Evolutionary conservation across 129 eudicot genomes (phyloP).

Genomic region (Flaveria trinervia): DNA sequence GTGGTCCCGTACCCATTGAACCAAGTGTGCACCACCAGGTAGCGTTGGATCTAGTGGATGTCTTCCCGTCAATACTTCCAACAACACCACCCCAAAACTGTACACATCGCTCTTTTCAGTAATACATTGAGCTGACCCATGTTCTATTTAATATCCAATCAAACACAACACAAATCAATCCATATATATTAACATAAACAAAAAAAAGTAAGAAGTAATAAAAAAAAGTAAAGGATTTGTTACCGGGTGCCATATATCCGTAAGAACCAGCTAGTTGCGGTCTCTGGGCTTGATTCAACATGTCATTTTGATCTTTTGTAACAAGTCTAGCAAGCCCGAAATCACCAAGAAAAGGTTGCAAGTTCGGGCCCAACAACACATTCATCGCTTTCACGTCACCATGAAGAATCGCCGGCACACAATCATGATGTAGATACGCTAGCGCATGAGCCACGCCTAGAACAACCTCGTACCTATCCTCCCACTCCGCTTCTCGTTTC

Average conservation of each 20-base stretch:
- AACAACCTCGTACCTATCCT: conserved; percentile 61
- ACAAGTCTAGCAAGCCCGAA: conserved; percentile 90
- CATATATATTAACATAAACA: not conserved
- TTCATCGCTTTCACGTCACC: conserved; percentile 98
- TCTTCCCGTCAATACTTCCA: conserved; percentile 94
- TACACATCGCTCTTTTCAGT: conserved; percentile 98
- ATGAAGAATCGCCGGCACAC: conserved; percentile 84
- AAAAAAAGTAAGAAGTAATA: not conserved
- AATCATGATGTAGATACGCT: conserved; percentile 90
- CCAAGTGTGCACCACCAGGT: conserved; percentile 89
- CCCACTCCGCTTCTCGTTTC: conserved; percentile 91
- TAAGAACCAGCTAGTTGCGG: conserved; percentile 95
- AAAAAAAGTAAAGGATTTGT: not conserved
- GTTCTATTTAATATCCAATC: conserved; percentile 50
- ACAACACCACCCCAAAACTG: conserved; percentile 86
- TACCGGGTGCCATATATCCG: conserved; percentile 99
- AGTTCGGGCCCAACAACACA: conserved; percentile 65
- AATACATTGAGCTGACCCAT: conserved; percentile 68
- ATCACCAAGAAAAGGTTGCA: conserved; percentile 90
- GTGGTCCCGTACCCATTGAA: conserved; percentile 89
- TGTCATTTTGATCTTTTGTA: conserved; percentile 28
- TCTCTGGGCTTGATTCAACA: conserved; percentile 51
- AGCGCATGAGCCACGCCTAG: conserved; percentile 94
- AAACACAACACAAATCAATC: not conserved
- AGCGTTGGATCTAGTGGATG: conserved; percentile 96